phyloP scores from a whole-genome alignment of 202 grass and related monocot genomes.

The Hordeum pubiflorum region DNA sequence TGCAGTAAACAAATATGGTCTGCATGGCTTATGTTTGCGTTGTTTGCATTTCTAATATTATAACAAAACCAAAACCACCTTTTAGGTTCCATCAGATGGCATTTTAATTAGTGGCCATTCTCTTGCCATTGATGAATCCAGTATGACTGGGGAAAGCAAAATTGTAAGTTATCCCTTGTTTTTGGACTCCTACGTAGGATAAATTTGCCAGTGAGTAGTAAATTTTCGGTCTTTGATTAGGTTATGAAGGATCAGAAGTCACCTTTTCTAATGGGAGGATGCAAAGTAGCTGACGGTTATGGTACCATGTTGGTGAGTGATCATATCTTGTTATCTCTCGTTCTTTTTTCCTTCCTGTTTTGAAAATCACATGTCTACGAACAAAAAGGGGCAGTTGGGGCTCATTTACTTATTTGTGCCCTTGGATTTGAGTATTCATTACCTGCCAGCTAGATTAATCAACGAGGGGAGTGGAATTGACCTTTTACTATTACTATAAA shows the following conservation, averaged over 20 bases:
- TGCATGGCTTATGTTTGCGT: constrained; percentile 15
- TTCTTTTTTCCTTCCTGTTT: constrained; percentile 3
- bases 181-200: constrained; percentile 14
- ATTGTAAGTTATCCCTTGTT: constrained; percentile 42
- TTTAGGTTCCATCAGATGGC: constrained; percentile 80
- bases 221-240: constrained; percentile 40
- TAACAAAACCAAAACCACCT: constrained; percentile 3
- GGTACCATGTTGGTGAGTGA: constrained; percentile 78
- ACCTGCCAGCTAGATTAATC: not conserved
- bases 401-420: not conserved
- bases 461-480: not conserved
- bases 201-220: constrained; percentile 17
- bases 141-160: constrained; percentile 90
- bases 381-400: not conserved
- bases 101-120: constrained; percentile 65
- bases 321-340: constrained; percentile 12
- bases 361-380: not conserved
- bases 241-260: constrained; percentile 56
- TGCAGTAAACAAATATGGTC: constrained; percentile 4
- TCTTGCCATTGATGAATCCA: constrained; percentile 86
- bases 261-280: constrained; percentile 81
- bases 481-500: not conserved
- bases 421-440: not conserved
- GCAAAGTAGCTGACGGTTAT: constrained; percentile 80
- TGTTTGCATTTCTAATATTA: constrained; percentile 19